Evolutionary conservation across 2,329 filamentous ascomycete species (phyloP), one percentile per base, ranked within the genome.

Genomic region (Mariannaea elegans): DNA sequence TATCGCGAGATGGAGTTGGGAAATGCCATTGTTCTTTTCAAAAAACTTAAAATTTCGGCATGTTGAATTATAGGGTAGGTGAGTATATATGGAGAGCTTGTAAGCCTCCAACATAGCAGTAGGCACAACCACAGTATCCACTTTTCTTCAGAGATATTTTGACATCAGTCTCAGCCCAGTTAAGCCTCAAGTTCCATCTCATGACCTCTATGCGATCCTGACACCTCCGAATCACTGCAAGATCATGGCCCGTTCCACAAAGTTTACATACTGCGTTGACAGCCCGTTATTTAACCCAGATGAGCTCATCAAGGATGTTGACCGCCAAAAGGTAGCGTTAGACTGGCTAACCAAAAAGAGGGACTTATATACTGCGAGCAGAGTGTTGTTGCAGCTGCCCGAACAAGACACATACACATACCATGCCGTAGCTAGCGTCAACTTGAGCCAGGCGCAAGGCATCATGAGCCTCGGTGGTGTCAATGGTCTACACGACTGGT

Each of bases 401-500:
- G 72, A 76, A 18, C 68, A 68, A 55, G 82, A 85, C 63, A 61
- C 65, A 16, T 85, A 83, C 66, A 79, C 79, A 46, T 85, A 85
- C 70, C 81, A 84, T 71, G 83, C 82, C 62, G 79, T 81, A 58
- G 77, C 78, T 38, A 81, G 80, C 63, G 80, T 85, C 48, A 80
- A 76, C 45, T 76, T 85, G 29, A 73, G 74, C 29, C 75, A 84
- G 65, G 82, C 80, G 2, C 82, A 85, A 69, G 76, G 75, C n/a
- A 71, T 78, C 29, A 74, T 85, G 38, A 69, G 68, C 3, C 70
- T 81, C 13, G 82, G 82, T 39, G 72, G 69, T 46, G 75, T 68
- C 48, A 83, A 83, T 55, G 78, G 78, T 13, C 67, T 85, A 54
- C 82, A 84, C 56, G 70, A 72, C 14, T 85, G 83, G 82, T 84